Evolutionary conservation across 2,329 filamentous ascomycete genomes (phyloP), one percentile per base, ranked within the genome.

Genomic region (Chrysoporthe austroafricana): DNA sequence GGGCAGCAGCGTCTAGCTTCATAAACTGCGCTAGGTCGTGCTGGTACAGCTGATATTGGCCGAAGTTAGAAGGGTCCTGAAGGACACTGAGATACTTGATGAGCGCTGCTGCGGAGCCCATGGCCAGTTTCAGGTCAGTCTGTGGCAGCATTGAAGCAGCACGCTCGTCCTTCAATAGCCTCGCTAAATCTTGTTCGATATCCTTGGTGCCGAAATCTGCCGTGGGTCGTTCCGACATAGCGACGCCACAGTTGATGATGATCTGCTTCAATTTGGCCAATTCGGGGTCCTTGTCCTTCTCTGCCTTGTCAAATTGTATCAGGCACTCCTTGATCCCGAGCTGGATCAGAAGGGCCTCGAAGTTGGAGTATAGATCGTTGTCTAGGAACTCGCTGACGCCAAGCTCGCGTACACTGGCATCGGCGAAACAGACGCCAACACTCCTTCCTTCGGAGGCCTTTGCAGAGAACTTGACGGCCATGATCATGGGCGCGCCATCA

Each of bases 361-460:
- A 96, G 78, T 99, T 99, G 63, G 95, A 98, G 81, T 96, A 99
- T 11, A 97, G 85, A 76, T 99, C 96, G 76, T 98, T 99, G 83
- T 99, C 96, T n/a, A 97, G 87, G 72, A 99, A 99, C 77, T 99
- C 96, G 83, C 93, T 97, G 64, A 99, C 94, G 9, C 96, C 96
- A 2, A 99, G 86, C 81, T 99, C 96, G 63, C 96, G 87, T 36
- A 98, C 95, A 72, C 93, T 97, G 0, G 96, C 96, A 82, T 99
- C 96, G 8, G 96, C 96, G 76, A 99, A 99, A 80, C 96, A 98
- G 5, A 99, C 95, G 9, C 96, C 96, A 0, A 99, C 91, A 71
- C 87, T 92, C 58, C 96, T 87, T 6, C 91, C 92, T 77, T 98
- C 95, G 0, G 87, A 87, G 1, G 93, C 92, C 76, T 92, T 96